Conservation (phyloP, 805 yeast genomes). For the Suhomyces sp. region DNA sequence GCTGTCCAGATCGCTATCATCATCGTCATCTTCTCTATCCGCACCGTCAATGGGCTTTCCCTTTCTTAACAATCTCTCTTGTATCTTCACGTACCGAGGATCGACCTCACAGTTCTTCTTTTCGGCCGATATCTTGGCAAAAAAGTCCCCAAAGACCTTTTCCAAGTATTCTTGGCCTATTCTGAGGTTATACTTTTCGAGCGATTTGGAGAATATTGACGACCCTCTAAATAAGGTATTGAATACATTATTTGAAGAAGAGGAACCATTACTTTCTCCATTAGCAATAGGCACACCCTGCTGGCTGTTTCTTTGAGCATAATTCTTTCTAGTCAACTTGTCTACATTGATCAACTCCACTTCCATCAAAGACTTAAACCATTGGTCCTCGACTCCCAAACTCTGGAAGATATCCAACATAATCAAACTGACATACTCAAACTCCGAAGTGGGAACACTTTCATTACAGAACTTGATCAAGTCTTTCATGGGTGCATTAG, state of each 20-base stretch:
- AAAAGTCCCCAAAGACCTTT: conserved; percentile 67
- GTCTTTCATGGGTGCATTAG: conserved; percentile 49
- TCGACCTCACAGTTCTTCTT: conserved; percentile 74
- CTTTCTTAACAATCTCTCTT: conserved; percentile 26
- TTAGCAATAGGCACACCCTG: conserved; percentile 4
- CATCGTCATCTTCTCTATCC: conserved; percentile 15
- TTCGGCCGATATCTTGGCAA: conserved; percentile 50
- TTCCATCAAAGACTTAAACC: conserved; percentile 70
- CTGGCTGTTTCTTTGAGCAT: conserved; percentile 22
- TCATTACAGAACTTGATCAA: conserved; percentile 48
- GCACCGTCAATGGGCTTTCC: conserved; percentile 22
- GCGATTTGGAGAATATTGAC: conserved; percentile 73
- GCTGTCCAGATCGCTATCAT: conserved; percentile 17
- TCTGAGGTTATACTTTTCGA: conserved; percentile 73
- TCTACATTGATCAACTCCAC: conserved; percentile 57
- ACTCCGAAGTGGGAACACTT: conserved; percentile 36
- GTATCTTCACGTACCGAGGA: conserved; percentile 54
- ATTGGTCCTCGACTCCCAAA: conserved; percentile 61
- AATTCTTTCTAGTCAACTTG: conserved; percentile 41
- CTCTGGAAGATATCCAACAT: conserved; percentile 75
- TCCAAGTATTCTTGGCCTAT: conserved; percentile 79
- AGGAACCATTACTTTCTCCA: not conserved
- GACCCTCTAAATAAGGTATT: conserved; percentile 71
- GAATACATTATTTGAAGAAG: conserved; percentile 32
- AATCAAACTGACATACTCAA: conserved; percentile 57